phyloP scores from a whole-genome alignment of 306 rosid genomes.

The Pyrus betulifolia region DNA sequence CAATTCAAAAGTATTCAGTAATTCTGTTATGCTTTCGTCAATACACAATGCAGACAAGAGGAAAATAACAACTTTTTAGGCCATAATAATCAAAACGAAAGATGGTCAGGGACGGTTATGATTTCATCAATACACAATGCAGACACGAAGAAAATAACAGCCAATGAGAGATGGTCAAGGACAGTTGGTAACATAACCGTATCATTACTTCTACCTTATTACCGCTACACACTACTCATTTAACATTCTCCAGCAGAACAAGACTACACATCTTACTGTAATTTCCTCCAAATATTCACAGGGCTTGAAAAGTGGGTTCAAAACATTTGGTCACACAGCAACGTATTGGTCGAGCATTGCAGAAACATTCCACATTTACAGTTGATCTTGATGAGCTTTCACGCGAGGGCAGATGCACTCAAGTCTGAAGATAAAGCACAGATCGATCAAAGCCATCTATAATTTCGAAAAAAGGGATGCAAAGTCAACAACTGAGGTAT shows the following conservation, averaged over 20 bases:
- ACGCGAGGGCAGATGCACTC: not conserved
- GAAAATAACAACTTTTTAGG: not conserved
- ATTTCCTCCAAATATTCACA: not conserved
- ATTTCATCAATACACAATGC: not conserved
- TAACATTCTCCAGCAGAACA: not conserved
- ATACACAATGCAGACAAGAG: not conserved
- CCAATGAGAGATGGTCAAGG: too few species aligned
- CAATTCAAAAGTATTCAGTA: not conserved
- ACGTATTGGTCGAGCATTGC: not conserved
- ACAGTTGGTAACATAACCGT: not conserved
- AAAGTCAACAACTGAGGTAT: not conserved
- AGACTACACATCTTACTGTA: not conserved
- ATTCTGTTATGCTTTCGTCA: not conserved
- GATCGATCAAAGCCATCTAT: not conserved
- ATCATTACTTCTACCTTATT: not conserved
- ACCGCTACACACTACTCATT: not conserved
- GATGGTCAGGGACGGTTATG: not conserved
- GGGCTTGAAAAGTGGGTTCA: not conserved
- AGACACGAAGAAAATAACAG: not conserved
- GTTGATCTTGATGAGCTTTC: not conserved
- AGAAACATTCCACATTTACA: not conserved
- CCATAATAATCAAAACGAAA: too few species aligned
- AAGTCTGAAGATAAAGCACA: constrained; percentile 20
- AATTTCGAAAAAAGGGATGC: not conserved
- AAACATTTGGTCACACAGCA: not conserved